Evolutionary conservation across 129 eudicot species (phyloP), one percentile per base, ranked within the genome.

Genomic region (Gnaphalium uliginosum): DNA sequence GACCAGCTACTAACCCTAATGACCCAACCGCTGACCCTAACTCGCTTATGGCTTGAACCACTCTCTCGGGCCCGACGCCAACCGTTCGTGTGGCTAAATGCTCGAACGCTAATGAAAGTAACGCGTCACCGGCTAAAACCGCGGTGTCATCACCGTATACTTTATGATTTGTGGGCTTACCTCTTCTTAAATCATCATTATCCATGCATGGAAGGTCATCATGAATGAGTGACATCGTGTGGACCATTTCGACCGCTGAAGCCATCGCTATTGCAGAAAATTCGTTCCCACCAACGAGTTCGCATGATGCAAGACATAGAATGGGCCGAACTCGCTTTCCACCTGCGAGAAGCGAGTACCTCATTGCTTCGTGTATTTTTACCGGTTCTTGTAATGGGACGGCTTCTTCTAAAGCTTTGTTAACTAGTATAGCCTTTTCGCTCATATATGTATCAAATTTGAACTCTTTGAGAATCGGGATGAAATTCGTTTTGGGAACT

Each of bases 151-250:
- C 90, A 6, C 88, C 94, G 6, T 72, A 88, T 13, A 74, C 84
- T 66, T 71, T 83, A 77, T 88, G 94, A 72, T 76, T 86, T 0
- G 88, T 88, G 14, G 94, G 94, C 37, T 74, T 79, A 5, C 90
- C 94, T 4, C 94, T 79, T 17, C 94, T 83, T 0, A 88, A 30
- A 68, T 86, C 94, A 32, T 88, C 94, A 13, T 88, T 80, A 72
- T 89, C 90, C 95, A 89, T 86, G 78, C 95, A 89, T 0, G 95
- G 95, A 19, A 89, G 89, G 66, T 89, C 90, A 37, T 89, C 90
- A 65, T 89, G 91, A 26, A 89, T 84, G 43, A 89, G 84, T 13
- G 90, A 86, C 95, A 89, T 89, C 4, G 90, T 89, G 23, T 86
- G 95, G 68, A 89, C 86, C 95, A 89, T 89, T 75, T 89, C 95